Evolutionary conservation across 139 green algal genomes (phyloP).

Genomic region (Asterochloris sp.): DNA sequence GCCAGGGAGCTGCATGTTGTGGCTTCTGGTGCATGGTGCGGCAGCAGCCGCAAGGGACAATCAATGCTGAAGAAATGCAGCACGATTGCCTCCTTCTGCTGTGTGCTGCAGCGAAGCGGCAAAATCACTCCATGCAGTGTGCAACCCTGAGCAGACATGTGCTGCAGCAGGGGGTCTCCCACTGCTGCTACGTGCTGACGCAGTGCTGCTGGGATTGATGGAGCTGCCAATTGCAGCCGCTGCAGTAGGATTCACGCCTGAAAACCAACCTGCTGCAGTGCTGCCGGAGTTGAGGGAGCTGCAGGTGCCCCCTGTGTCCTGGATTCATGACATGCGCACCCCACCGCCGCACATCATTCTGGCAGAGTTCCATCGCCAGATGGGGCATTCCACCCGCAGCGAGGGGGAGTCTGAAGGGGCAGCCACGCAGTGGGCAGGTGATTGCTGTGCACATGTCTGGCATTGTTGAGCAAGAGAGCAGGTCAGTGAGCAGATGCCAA

Average conservation of each 20-base stretch:
- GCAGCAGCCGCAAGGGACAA: too few relatives aligned
- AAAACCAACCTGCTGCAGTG: background rate
- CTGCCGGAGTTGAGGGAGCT: background rate
- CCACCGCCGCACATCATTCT: constrained; percentile 29
- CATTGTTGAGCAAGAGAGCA: background rate
- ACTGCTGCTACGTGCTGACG: background rate
- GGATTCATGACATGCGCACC: constrained; percentile 26
- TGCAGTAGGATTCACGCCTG: background rate
- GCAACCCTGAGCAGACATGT: background rate
- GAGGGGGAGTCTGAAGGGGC: constrained; percentile 11
- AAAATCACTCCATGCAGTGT: background rate
- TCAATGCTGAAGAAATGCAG: too few relatives aligned
- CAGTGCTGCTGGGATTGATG: background rate
- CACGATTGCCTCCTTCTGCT: too few relatives aligned
- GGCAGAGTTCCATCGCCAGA: constrained; percentile 23
- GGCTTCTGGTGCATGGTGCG: too few relatives aligned
- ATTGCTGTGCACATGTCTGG: background rate
- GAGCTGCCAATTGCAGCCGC: background rate
- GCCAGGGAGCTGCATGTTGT: too few relatives aligned
- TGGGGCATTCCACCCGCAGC: background rate
- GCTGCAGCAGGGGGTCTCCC: too few relatives aligned
- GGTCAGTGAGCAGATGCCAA: background rate
- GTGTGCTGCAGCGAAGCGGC: too few relatives aligned
- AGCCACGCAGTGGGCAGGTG: background rate
- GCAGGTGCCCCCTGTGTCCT: constrained; percentile 11